Conservation (phyloP, 257 asterid genomes). For the Solanum paucissectum region DNA sequence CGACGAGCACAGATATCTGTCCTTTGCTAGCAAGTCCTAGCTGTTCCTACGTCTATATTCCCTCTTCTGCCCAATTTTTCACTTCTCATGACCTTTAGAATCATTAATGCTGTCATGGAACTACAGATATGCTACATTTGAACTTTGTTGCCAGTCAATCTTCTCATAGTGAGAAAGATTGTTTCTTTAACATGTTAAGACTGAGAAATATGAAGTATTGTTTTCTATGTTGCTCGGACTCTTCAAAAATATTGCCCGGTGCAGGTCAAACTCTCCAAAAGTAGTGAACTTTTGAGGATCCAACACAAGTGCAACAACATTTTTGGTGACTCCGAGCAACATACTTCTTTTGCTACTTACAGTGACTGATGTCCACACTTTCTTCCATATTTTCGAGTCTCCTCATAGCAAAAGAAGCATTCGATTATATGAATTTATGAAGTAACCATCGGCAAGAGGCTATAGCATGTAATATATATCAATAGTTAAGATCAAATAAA, state of each 20-base stretch:
- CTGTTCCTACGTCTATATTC: background rate
- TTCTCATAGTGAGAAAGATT: background rate
- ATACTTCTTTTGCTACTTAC: background rate
- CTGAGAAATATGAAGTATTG: background rate
- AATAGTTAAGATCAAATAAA: background rate
- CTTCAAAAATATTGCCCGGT: background rate
- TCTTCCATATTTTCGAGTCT: background rate
- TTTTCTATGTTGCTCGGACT: background rate
- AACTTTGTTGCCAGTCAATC: background rate
- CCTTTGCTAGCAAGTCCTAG: background rate
- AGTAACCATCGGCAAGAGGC: background rate
- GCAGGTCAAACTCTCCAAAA: background rate
- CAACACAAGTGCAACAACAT: background rate
- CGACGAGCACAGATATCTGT: background rate
- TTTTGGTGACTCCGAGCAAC: background rate
- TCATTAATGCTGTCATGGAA: background rate
- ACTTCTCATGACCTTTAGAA: background rate
- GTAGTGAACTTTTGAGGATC: background rate
- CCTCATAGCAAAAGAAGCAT: background rate
- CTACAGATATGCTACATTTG: background rate
- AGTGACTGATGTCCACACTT: background rate
- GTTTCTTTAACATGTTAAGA: background rate
- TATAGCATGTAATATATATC: background rate
- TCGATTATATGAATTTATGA: background rate
- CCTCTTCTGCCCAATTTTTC: background rate